Percentiles rank a stretch among this genome's conserved stretches.
Evolutionary conservation across 495 filamentous ascomycete species (phyloP).

Genomic region (Aspergillus saccharolyticus): DNA sequence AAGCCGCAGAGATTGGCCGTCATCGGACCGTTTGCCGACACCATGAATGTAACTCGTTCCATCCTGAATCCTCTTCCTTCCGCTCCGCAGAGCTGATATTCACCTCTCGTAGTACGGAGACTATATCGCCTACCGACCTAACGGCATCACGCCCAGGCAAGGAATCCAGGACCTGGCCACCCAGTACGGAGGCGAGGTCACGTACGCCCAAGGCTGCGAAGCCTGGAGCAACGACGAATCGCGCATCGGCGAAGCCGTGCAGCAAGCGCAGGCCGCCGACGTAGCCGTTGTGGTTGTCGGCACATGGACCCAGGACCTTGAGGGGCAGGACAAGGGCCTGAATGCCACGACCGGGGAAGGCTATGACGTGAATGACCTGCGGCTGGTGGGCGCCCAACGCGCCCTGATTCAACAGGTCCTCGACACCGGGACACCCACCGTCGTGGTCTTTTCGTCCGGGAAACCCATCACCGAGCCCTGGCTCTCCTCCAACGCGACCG

Average conservation of each 20-base stretch:
- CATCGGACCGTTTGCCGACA: slow-evolving; percentile 69
- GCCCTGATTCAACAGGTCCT: slow-evolving; percentile 58
- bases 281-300: slow-evolving; percentile 67
- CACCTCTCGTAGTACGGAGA: slow-evolving; percentile 50
- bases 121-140: slow-evolving; percentile 61
- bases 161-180: slow-evolving; percentile 56
- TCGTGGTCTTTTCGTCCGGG: slow-evolving; percentile 64
- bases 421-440: slow-evolving; percentile 59
- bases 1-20: slow-evolving; percentile 61
- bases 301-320: slow-evolving; percentile 66
- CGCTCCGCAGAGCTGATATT: too few relatives aligned
- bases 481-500: slow-evolving; percentile 56
- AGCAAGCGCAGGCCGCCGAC: slow-evolving; percentile 58
- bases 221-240: slow-evolving; percentile 63
- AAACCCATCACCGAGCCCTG: slow-evolving; percentile 61
- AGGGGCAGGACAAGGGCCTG: slow-evolving; percentile 58
- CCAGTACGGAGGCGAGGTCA: slow-evolving; percentile 45
- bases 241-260: slow-evolving; percentile 56
- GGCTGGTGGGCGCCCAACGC: slow-evolving; percentile 64
- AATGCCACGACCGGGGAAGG: slow-evolving; percentile 71
- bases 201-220: slow-evolving; percentile 65
- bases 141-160: slow-evolving; percentile 60
- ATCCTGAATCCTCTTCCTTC: too few relatives aligned
- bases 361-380: slow-evolving; percentile 55
- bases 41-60: slow-evolving; percentile 54